A percentile compares a stretch with the other conserved stretches of the same genome.
Evolutionary conservation across 1,139 yeast genomes (phyloP).

Genomic region (Pichia sp.): DNA sequence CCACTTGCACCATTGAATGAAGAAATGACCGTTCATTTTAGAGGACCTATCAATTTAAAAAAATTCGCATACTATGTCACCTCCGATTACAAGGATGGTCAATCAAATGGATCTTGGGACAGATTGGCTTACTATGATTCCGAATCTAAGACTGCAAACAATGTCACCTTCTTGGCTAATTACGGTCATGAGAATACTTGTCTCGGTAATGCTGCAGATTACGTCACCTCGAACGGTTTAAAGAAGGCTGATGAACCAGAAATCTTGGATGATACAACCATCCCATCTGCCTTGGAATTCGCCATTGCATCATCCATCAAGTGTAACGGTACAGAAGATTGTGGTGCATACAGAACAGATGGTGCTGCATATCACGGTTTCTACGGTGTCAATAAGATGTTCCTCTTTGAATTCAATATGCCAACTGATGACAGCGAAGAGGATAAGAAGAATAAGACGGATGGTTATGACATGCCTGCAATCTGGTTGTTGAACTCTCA

Average conservation of each 20-base stretch:
- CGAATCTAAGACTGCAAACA: slow-evolving; percentile 34
- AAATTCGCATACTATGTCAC: slow-evolving; percentile 59
- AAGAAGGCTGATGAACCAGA: slow-evolving; percentile 37
- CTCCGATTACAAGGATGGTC: slow-evolving; percentile 28
- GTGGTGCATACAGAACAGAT: slow-evolving; percentile 69
- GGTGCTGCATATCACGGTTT: slow-evolving; percentile 72
- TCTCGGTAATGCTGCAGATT: slow-evolving; percentile 59
- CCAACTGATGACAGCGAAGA: slow-evolving; percentile 36
- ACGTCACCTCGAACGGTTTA: slow-evolving; percentile 39
- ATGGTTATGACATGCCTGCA: slow-evolving; percentile 62
- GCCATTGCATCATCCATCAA: slow-evolving; percentile 50
- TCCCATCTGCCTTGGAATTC: slow-evolving; percentile 54
- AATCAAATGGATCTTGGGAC: slow-evolving; percentile 34
- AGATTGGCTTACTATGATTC: slow-evolving; percentile 42
- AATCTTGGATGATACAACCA: slow-evolving; percentile 40
- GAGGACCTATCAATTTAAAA: slow-evolving; percentile 63
- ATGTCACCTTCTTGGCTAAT: slow-evolving; percentile 58
- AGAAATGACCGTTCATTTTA: slow-evolving; percentile 70
- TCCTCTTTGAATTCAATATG: slow-evolving; percentile 64
- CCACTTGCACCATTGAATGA: slow-evolving; percentile 60
- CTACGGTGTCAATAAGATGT: slow-evolving; percentile 58
- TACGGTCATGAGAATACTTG: slow-evolving; percentile 47
- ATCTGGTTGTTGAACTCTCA: slow-evolving; percentile 72
- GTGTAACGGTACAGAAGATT: slow-evolving; percentile 47
- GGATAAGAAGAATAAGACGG: slow-evolving; percentile 28